phyloP scores from a whole-genome alignment of 768 basidiomycete species.

The Lentinula aciculospora region DNA sequence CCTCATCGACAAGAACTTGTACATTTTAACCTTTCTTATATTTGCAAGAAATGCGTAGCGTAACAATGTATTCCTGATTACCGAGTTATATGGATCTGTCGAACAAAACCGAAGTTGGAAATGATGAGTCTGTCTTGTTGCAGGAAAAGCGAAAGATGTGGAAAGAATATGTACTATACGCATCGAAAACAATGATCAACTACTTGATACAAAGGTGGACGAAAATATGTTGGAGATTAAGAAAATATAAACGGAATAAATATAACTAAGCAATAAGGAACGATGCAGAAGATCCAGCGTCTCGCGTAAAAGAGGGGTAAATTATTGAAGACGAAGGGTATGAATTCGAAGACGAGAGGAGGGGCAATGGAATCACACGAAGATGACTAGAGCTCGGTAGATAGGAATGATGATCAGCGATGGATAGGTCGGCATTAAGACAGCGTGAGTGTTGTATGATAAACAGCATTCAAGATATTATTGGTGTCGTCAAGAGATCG shows the following conservation, averaged over 20 bases:
- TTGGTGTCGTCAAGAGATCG: background rate
- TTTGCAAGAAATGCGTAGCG: no score
- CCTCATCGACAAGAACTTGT: no score
- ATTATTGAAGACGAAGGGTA: background rate
- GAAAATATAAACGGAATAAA: background rate
- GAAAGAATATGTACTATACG: background rate
- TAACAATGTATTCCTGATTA: no score
- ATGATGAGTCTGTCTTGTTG: no score
- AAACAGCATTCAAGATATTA: background rate
- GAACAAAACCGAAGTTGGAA: background rate
- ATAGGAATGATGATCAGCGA: background rate
- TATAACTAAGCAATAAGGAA: background rate
- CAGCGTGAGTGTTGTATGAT: conserved; percentile 4
- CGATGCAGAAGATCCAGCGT: background rate
- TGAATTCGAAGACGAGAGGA: background rate
- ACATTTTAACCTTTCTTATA: no score
- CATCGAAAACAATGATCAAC: background rate
- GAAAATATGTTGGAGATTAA: background rate
- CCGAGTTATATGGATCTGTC: background rate
- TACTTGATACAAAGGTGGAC: background rate
- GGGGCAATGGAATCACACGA: background rate
- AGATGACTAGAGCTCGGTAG: background rate
- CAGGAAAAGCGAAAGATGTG: background rate
- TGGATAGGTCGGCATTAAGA: conserved; percentile 1
- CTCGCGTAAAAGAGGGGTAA: background rate